Conservation (phyloP, 1,284 basidiomycete species). For the Sutorius eximius region DNA sequence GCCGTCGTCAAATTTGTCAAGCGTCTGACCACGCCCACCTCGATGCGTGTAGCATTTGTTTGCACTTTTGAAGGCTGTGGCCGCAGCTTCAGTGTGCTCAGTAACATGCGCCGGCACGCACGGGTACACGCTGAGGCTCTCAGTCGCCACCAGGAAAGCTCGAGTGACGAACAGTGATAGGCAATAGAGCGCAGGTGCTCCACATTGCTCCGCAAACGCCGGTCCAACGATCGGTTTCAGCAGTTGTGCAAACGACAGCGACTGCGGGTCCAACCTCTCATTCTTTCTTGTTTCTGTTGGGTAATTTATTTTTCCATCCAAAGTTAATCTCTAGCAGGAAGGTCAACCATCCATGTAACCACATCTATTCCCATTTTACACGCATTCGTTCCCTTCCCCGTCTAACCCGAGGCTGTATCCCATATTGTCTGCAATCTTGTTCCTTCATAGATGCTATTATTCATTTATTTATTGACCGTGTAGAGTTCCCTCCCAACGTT, state of each 20-base stretch:
- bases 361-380: slow-evolving; percentile 4
- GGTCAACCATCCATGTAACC: slow-evolving; percentile 15
- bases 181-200: slow-evolving; percentile 28
- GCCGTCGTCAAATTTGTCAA: not conserved
- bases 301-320: not conserved
- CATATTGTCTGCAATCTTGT: slow-evolving; percentile 1
- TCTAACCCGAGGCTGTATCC: slow-evolving; percentile 12
- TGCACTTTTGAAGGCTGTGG: slow-evolving; percentile 76
- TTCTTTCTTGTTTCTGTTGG: not conserved
- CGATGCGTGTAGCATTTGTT: slow-evolving; percentile 55
- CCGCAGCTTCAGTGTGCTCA: slow-evolving; percentile 80
- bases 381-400: not conserved
- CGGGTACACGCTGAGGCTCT: slow-evolving; percentile 59
- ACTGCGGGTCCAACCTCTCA: not conserved
- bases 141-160: slow-evolving; percentile 40
- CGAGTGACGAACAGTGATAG: slow-evolving; percentile 48
- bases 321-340: not conserved
- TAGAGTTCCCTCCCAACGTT: slow-evolving; percentile 13
- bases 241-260: slow-evolving; percentile 2
- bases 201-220: not conserved
- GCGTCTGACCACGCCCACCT: slow-evolving; percentile 11
- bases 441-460: slow-evolving; percentile 1
- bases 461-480: slow-evolving; percentile 24
- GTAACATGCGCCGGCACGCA: slow-evolving; percentile 84
- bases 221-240: slow-evolving; percentile 7